phyloP scores from a whole-genome alignment of 192 early-diverging fungal species.

The Entophlyctis luteolus region DNA sequence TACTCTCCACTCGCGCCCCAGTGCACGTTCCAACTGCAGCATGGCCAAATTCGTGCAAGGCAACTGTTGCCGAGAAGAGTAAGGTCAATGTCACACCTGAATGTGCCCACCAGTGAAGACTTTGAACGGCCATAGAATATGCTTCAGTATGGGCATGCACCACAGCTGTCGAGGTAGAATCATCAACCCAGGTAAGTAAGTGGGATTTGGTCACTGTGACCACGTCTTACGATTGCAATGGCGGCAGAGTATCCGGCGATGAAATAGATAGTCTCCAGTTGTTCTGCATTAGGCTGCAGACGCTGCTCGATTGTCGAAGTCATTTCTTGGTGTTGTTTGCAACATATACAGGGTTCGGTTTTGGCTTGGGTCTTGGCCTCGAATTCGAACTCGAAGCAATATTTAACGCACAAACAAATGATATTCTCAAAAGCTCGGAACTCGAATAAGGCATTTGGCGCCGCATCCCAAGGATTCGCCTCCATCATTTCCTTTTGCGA shows the following conservation, averaged over 20 bases:
- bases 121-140: conserved; percentile 90
- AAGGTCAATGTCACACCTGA: no score
- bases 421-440: no score
- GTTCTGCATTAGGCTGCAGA: conserved; percentile 32
- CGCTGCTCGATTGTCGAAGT: no score
- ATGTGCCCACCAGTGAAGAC: conserved; percentile 39
- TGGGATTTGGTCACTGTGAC: no score
- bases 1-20: conserved; percentile 83
- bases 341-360: no score
- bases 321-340: no score
- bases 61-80: no score
- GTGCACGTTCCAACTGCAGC: conserved; percentile 81
- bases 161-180: conserved; percentile 67
- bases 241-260: conserved; percentile 35
- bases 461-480: neutral
- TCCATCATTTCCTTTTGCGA: conserved; percentile 24
- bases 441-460: no score
- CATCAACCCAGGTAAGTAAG: no score
- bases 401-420: no score
- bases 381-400: no score
- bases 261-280: conserved; percentile 48
- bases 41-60: conserved; percentile 93
- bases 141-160: conserved; percentile 80
- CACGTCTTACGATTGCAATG: conserved; percentile 19
- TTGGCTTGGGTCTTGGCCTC: no score